Evolutionary conservation across 306 rosid species (phyloP).

Genomic region (Albizia julibrissin): DNA sequence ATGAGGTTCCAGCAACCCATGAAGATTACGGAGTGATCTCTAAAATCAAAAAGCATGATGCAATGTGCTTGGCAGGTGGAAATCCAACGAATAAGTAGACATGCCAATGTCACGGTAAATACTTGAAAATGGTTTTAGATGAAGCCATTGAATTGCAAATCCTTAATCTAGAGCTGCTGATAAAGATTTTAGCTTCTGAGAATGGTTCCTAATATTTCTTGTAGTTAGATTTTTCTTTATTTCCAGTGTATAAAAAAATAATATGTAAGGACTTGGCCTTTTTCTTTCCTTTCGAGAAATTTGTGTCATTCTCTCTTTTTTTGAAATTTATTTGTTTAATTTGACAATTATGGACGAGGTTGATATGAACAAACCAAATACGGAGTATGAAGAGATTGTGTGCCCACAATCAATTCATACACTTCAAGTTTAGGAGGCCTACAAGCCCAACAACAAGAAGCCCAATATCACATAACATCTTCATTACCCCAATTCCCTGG

Average conservation of each 20-base stretch:
- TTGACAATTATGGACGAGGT: neutral
- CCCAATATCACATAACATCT: neutral
- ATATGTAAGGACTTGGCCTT: neutral
- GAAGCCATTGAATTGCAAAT: no score
- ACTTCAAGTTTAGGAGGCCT: neutral
- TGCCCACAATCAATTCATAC: neutral
- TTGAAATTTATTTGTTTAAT: neutral
- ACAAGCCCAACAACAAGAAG: neutral
- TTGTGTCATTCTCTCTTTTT: neutral
- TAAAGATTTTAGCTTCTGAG: no score
- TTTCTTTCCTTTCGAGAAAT: neutral
- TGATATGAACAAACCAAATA: neutral
- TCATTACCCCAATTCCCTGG: neutral
- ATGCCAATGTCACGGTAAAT: rapidly evolving
- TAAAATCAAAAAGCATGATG: no score
- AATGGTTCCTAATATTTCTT: no score
- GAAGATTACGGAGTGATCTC: no score
- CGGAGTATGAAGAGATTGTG: neutral
- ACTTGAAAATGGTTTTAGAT: no score
- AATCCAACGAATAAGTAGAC: no score
- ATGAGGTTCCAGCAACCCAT: no score
- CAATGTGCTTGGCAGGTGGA: no score
- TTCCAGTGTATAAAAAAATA: no score
- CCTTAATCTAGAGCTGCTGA: no score
- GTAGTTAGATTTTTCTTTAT: no score